Evolutionary conservation across 768 basidiomycete species (phyloP).

Genomic region (Galerina sulciceps): DNA sequence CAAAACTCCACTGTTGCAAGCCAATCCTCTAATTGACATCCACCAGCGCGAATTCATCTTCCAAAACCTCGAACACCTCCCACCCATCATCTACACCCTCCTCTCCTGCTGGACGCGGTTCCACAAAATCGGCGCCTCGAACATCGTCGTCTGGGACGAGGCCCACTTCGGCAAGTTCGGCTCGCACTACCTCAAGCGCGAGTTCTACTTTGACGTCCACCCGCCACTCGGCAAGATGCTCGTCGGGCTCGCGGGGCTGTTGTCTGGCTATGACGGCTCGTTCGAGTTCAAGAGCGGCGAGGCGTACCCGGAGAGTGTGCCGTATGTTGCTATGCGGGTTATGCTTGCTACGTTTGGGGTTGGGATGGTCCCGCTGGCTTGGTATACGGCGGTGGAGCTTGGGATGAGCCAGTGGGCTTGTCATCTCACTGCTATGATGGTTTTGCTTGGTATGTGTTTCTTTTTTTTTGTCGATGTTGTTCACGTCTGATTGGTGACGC

Average conservation of each 20-base stretch:
- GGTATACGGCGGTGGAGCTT: constrained; percentile 95
- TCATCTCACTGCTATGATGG: constrained; percentile 94
- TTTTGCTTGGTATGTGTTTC: constrained; percentile 73
- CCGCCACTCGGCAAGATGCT: constrained; percentile 99
- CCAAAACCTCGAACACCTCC: constrained; percentile 80
- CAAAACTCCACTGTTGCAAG: background rate
- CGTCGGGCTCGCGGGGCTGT: constrained; percentile 88
- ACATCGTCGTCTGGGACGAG: constrained; percentile 97
- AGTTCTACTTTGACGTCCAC: constrained; percentile 99
- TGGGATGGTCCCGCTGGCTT: constrained; percentile 92
- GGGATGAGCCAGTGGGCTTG: constrained; percentile 90
- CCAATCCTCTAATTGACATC: constrained; percentile 8
- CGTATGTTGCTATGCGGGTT: constrained; percentile 93
- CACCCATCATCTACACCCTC: constrained; percentile 86
- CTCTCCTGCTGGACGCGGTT: constrained; percentile 95
- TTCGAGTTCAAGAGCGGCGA: constrained; percentile 96
- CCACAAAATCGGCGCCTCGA: constrained; percentile 87
- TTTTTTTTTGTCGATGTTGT: background rate
- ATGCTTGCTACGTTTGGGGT: constrained; percentile 95
- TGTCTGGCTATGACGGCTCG: constrained; percentile 88
- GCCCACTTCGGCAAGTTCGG: constrained; percentile 99
- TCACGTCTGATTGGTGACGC: background rate
- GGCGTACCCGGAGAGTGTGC: constrained; percentile 81
- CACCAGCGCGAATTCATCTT: constrained; percentile 72
- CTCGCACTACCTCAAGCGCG: constrained; percentile 96